These are phyloP conservation scores for Strigomonas galati DNA, from an alignment of 208 protist genomes.

Conservation along the genomic window DNA sequence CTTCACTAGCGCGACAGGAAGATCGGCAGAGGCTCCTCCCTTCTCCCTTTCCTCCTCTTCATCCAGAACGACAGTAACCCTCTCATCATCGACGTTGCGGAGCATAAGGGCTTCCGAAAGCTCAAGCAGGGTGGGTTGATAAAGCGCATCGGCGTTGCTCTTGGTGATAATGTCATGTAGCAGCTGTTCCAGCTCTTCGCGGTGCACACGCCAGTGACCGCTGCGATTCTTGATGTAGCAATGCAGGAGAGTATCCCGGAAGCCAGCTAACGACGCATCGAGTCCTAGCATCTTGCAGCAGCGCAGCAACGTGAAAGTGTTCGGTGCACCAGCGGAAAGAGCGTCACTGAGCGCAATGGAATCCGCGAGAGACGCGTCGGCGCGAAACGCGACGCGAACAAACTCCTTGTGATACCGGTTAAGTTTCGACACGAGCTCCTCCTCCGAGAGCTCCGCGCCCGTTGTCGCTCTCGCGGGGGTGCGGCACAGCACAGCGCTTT, in stretches of 20 bases:
- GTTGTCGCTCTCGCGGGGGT: neutral
- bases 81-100: neutral
- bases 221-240: slow-evolving; percentile 84
- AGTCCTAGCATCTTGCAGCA: slow-evolving; percentile 47
- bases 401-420: slow-evolving; percentile 75
- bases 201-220: slow-evolving; percentile 59
- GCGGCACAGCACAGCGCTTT: slow-evolving; percentile 36
- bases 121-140: neutral
- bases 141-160: neutral
- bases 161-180: slow-evolving; percentile 25
- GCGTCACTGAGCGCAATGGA: slow-evolving; percentile 64
- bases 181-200: slow-evolving; percentile 32
- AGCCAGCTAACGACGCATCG: slow-evolving; percentile 11
- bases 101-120: neutral
- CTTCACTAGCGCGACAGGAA: neutral
- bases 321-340: slow-evolving; percentile 70
- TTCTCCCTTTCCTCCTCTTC: neutral
- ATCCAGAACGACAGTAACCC: neutral
- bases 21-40: too few relatives aligned
- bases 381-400: slow-evolving; percentile 58
- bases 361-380: slow-evolving; percentile 43
- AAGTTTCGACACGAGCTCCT: slow-evolving; percentile 19
- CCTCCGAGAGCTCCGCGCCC: neutral
- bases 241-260: slow-evolving; percentile 47
- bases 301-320: slow-evolving; percentile 79